Conservation (phyloP, 176 grass and related monocot species). For the Oropetium thomaeum region DNA sequence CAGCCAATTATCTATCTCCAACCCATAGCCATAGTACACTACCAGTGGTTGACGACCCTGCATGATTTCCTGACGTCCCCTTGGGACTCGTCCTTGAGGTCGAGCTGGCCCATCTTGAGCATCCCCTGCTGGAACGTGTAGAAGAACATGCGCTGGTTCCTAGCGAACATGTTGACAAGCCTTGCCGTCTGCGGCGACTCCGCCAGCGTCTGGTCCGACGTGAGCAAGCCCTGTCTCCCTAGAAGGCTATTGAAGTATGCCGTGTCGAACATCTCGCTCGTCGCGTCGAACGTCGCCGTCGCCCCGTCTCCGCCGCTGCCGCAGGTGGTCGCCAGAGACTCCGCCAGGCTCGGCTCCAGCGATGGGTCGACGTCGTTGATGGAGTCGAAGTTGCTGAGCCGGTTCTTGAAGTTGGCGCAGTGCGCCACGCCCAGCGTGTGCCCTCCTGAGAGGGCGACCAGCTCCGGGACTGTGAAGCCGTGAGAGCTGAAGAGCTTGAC, state of each 20-base stretch:
- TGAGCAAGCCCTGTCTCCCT: not conserved
- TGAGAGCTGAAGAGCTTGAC: not conserved
- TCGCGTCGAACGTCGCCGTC: slow-evolving; percentile 13
- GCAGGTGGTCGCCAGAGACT: slow-evolving; percentile 24
- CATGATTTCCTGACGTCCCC: not conserved
- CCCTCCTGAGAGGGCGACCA: slow-evolving; percentile 42
- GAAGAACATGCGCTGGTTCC: not conserved
- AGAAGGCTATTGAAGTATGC: slow-evolving; percentile 10
- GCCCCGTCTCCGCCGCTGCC: not conserved
- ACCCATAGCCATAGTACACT: no score
- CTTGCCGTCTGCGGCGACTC: not conserved
- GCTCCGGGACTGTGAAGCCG: not conserved
- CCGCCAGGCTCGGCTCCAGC: slow-evolving; percentile 26
- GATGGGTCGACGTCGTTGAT: slow-evolving; percentile 34
- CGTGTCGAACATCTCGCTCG: slow-evolving; percentile 37
- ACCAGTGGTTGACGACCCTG: not conserved
- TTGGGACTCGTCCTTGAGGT: not conserved
- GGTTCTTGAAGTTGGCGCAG: slow-evolving; percentile 45
- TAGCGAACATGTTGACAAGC: not conserved
- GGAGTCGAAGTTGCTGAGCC: slow-evolving; percentile 23
- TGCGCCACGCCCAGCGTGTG: slow-evolving; percentile 55
- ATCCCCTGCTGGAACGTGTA: not conserved
- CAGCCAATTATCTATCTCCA: no score
- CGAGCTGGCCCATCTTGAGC: not conserved
- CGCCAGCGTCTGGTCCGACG: not conserved